Percentiles rank a stretch among this genome's conserved stretches.
These are phyloP conservation scores for Melampsora americana DNA, from an alignment of 1,284 basidiomycete species.

Conservation along the genomic window DNA sequence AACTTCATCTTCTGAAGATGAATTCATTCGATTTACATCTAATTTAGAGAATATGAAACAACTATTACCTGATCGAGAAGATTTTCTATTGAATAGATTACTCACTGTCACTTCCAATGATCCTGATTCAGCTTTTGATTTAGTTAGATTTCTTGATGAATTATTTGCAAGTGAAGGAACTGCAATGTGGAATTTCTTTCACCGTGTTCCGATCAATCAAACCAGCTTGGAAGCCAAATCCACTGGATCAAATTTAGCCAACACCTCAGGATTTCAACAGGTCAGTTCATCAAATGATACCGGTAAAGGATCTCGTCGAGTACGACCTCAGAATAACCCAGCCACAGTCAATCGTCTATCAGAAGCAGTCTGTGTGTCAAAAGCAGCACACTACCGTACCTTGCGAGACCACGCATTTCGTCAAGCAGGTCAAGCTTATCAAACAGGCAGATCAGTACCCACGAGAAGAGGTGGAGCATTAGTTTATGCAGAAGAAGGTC, in stretches of 20 bases:
- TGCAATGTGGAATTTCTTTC: conserved; percentile 12
- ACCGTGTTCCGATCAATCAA: background rate
- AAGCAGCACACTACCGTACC: background rate
- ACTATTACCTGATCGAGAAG: background rate
- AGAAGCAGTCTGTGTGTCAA: background rate
- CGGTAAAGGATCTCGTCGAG: too few species aligned
- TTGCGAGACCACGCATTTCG: background rate
- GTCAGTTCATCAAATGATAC: too few species aligned
- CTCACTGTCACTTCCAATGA: conserved; percentile 20
- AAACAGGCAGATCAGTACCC: background rate
- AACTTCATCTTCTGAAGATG: background rate
- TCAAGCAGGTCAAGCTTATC: background rate
- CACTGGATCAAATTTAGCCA: too few species aligned
- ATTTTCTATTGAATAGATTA: background rate
- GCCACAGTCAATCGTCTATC: background rate
- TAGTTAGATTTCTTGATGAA: conserved; percentile 21
- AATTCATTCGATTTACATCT: background rate
- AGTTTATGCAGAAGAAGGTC: background rate
- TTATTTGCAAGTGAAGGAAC: conserved; percentile 7
- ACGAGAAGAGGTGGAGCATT: background rate
- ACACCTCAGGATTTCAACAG: too few species aligned
- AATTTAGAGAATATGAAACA: conserved; percentile 12
- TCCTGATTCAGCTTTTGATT: conserved; percentile 19
- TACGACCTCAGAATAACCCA: too few species aligned
- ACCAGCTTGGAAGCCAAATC: background rate